A percentile compares a stretch with the other conserved stretches of the same genome.
Conservation (phyloP, 78 protist species). For the Dictyostelium brefeldianum region DNA sequence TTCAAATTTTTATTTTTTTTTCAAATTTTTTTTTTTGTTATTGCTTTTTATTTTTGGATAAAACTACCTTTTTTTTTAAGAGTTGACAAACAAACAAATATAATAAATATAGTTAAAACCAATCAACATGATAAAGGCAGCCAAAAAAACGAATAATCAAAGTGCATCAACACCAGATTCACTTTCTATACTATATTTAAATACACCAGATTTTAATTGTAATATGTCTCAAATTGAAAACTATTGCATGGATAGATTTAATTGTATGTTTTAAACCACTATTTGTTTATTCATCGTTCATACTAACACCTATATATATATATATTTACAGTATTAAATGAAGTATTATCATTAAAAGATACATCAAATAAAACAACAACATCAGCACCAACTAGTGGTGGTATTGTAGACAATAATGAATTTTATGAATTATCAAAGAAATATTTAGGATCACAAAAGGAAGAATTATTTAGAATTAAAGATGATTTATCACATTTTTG, state of each 20-base stretch:
- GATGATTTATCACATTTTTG: conserved; percentile 64
- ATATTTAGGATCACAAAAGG: neutral
- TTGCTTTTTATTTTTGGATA: too few species aligned
- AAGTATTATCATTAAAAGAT: conserved; percentile 1
- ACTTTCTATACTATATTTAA: neutral
- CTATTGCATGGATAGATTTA: conserved; percentile 29
- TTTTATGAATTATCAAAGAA: neutral
- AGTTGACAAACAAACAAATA: neutral
- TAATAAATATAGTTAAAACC: too few species aligned
- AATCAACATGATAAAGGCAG: neutral
- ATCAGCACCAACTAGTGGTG: neutral
- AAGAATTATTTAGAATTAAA: neutral
- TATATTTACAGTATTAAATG: conserved; percentile 19
- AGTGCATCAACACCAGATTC: neutral
- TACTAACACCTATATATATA: too few species aligned
- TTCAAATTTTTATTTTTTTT: too few species aligned
- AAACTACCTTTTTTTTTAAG: too few species aligned
- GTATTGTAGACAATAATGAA: neutral
- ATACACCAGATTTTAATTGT: conserved; percentile 9
- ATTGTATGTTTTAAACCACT: conserved; percentile 18
- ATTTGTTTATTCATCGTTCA: too few species aligned
- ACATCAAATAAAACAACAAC: neutral
- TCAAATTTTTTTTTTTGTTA: too few species aligned
- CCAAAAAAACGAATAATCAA: neutral
- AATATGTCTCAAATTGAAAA: conserved; percentile 27